A percentile compares a stretch with the other conserved stretches of the same genome.
These are phyloP conservation scores for Phytophthora podocarpi DNA, from an alignment of 352 stramenopile genomes.

Conservation along the genomic window DNA sequence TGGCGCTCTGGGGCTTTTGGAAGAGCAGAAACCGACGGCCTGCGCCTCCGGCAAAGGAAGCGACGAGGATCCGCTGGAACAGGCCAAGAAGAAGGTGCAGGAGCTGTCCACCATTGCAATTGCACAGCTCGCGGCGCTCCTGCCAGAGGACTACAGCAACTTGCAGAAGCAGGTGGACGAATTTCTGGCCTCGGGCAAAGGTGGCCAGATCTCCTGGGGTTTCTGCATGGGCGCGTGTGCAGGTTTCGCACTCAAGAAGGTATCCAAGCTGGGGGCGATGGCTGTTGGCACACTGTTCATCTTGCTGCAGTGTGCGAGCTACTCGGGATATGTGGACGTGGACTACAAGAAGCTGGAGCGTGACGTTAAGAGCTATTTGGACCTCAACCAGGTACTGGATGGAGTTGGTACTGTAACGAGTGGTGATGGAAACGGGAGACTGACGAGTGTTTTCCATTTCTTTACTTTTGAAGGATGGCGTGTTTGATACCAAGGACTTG, in stretches of 20 bases:
- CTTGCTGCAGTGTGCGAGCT: conserved; percentile 87
- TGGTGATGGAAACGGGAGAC: neutral
- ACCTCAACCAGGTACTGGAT: conserved; percentile 74
- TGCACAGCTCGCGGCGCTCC: conserved; percentile 35
- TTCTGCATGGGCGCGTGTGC: conserved; percentile 91
- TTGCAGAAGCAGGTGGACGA: conserved; percentile 59
- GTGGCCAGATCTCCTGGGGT: conserved; percentile 88
- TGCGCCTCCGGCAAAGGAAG: conserved; percentile 27
- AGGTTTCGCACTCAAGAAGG: conserved; percentile 90
- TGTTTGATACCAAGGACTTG: conserved; percentile 79
- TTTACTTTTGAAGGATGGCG: conserved; percentile 57
- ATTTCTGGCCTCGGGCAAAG: conserved; percentile 69
- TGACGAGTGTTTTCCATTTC: neutral
- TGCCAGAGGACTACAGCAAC: conserved; percentile 52
- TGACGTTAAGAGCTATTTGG: conserved; percentile 70
- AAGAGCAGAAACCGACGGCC: conserved; percentile 14
- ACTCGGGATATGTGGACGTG: conserved; percentile 91
- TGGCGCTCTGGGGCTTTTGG: conserved; percentile 10
- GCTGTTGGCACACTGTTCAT: conserved; percentile 88
- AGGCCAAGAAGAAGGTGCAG: conserved; percentile 68
- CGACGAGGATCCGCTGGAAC: conserved; percentile 54
- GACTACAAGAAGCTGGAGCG: conserved; percentile 92
- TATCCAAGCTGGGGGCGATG: conserved; percentile 90
- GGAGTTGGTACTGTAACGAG: neutral
- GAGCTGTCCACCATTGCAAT: conserved; percentile 46